Base-by-base conservation (phyloP, 148 eudicot genomes). In the Dianthus caryophyllus region DNA sequence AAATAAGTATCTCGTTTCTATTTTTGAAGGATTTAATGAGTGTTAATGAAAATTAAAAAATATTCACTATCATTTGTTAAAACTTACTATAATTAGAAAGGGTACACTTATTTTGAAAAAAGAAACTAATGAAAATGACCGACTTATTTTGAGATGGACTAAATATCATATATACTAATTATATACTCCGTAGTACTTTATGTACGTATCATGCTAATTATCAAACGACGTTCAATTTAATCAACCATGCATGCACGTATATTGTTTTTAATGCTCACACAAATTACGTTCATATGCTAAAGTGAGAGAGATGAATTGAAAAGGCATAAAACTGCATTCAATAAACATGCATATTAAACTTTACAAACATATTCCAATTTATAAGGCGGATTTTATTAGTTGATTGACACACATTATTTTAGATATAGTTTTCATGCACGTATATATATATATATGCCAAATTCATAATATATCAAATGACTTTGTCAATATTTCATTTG, bases 241-340 rank as follows among this genome's bases (percentile, higher is more conserved):
- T 50, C 24, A 50, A 50, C 54, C 25, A 50, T 25, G 7, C 56
- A 51, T 20, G 2, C 5, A 5, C 21, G 13, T 8, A 2, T 51
- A n/a, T n/a, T n/a, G n/a, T n/a, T n/a, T 29, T 56, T 12, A 36
- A 27, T 29, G n/a, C 61, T 56, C 61, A 56, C 61, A 56, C 61
- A 9, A 56, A 56, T 27, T 56, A 56, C 61, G 29, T 9, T 56
- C 61, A 9, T 29, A 13, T 20, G 18, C 9, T 27, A 13, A 1
- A 14, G n/a, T 27, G 38, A 30, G 38, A 27, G 27, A 13, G 61
- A 20, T 27, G 9, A 27, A 26, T 25, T 14, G 20, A 16, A 56
- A 14, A 25, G 33, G 5, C 38, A 56, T 14, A 56, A 27, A 27
- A 29, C 18, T 56, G 38, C 61, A 56, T 16, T 56, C 38, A 27